Base-by-base conservation (phyloP, 1,139 yeast species). In the Saccharomyces hybrid region DNA sequence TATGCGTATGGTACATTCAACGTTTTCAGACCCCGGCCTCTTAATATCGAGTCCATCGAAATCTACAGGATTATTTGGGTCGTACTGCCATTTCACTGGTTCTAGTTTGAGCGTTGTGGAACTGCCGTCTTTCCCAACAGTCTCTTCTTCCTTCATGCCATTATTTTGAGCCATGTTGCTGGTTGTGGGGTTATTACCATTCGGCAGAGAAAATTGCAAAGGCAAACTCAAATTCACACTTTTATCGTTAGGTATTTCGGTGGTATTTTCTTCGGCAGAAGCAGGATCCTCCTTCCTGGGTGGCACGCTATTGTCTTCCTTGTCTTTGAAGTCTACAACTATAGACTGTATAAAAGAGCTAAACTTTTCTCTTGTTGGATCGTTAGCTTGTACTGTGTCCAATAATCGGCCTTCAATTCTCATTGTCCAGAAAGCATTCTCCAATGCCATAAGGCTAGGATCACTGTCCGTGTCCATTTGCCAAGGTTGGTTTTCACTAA, bases 401-500 rank as follows among this genome's bases (percentile, higher is more conserved):
- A 91, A 74, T 38, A 88, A 73, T 54, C 90, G 77, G 9, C 99
- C 99, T 71, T 93, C 98, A 24, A 93, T 81, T 55, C 96, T 78
- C 62, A 93, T 76, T 0, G 95, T 87, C 97, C 97, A 93, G 4
- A 81, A 59, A 4, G 65, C 51, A 48, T 49, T 49, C 19, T 49
- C 46, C 34, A 52, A 64, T 66, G 62, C 68, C 63, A 56, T 64
- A 14, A 29, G 50, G 69, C 61, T 52, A 27, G 61, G 44, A 48
- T 59, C 56, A 53, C 62, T 65, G 24, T 53, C 47, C 62, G 70
- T 53, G 31, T 42, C 29, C 21, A 31, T 24, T 68, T 91, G 98
- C 99, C 99, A 93, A 49, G 95, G 89, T 72, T 93, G 98, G 69
- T 88, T 88, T 59, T 84, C 87, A 48, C 86, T 77, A 2, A 89